A percentile compares a stretch with the other conserved stretches of the same genome.
Evolutionary conservation across 2,329 filamentous ascomycete species (phyloP).

Genomic region (Lanzia echinophila): DNA sequence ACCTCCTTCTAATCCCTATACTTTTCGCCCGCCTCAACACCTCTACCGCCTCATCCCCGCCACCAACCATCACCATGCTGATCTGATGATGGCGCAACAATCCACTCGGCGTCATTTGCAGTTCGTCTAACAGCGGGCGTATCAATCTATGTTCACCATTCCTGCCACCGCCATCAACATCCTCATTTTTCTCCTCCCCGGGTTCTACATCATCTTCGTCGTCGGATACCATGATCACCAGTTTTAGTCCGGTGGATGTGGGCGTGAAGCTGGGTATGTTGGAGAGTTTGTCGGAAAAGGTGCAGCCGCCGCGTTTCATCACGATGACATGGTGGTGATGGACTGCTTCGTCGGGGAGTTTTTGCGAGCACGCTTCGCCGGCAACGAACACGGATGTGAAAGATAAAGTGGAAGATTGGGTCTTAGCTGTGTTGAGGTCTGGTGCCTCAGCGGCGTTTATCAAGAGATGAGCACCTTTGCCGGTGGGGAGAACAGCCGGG

Average conservation of each 20-base stretch:
- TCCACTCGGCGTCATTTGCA: conserved; percentile 45
- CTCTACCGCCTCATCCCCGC: conserved; percentile 58
- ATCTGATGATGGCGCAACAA: conserved; percentile 52
- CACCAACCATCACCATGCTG: conserved; percentile 76
- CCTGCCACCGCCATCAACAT: conserved; percentile 26
- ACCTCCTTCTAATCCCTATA: conserved; percentile 71
- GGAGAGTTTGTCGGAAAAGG: conserved; percentile 73
- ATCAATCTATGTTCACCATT: conserved; percentile 32
- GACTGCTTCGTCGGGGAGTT: conserved; percentile 45
- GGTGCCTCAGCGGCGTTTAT: conserved; percentile 47
- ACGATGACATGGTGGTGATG: conserved; percentile 68
- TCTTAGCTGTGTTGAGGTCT: conserved; percentile 30
- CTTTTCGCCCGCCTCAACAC: conserved; percentile 56
- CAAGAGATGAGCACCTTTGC: conserved; percentile 59
- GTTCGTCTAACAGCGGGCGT: conserved; percentile 68
- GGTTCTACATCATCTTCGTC: conserved; percentile 29
- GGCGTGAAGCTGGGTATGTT: conserved; percentile 78
- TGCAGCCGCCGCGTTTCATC: conserved; percentile 75
- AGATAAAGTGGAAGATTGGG: conserved; percentile 40
- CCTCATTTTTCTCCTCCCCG: conserved; percentile 25
- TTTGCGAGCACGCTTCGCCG: conserved; percentile 54
- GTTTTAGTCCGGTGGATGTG: conserved; percentile 55
- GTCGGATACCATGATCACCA: conserved; percentile 71
- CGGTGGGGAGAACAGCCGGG: conserved; percentile 43
- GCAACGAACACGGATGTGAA: conserved; percentile 70